Percentiles rank a stretch among this genome's conserved stretches.
Conservation (phyloP, 768 basidiomycete species). For the Suillus spraguei region DNA sequence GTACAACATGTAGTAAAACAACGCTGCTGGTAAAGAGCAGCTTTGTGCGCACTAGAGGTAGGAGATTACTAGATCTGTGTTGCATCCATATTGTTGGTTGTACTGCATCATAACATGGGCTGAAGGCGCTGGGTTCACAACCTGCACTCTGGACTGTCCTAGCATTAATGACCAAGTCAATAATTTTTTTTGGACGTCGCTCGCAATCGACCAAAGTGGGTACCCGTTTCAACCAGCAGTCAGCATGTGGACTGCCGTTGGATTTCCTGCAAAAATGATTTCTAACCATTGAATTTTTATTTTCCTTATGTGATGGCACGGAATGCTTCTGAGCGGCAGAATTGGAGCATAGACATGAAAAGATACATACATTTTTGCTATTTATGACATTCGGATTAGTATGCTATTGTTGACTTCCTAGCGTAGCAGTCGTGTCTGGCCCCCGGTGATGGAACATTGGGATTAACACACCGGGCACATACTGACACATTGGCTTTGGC, state of each 20-base stretch:
- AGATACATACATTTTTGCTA: background rate
- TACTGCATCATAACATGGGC: background rate
- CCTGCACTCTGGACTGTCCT: background rate
- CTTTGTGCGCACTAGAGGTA: background rate
- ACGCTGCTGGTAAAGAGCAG: background rate
- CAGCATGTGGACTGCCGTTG: background rate
- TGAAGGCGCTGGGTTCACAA: background rate
- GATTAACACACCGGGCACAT: background rate
- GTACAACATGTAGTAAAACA: background rate
- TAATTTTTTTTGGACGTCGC: background rate
- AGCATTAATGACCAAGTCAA: background rate
- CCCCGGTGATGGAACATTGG: too few species aligned
- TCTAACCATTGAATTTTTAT: background rate
- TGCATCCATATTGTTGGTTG: background rate
- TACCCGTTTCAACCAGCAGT: background rate
- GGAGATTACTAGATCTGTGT: background rate
- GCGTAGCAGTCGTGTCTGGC: background rate
- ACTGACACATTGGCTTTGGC: background rate
- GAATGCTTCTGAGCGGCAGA: background rate
- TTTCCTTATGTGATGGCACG: background rate
- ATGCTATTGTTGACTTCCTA: background rate
- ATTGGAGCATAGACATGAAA: background rate
- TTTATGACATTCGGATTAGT: background rate
- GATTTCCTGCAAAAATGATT: background rate
- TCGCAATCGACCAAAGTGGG: background rate